Evolutionary conservation across 192 early-diverging fungal species (phyloP), one percentile per base, ranked within the genome.

Genomic region (Linnemannia hyalina): DNA sequence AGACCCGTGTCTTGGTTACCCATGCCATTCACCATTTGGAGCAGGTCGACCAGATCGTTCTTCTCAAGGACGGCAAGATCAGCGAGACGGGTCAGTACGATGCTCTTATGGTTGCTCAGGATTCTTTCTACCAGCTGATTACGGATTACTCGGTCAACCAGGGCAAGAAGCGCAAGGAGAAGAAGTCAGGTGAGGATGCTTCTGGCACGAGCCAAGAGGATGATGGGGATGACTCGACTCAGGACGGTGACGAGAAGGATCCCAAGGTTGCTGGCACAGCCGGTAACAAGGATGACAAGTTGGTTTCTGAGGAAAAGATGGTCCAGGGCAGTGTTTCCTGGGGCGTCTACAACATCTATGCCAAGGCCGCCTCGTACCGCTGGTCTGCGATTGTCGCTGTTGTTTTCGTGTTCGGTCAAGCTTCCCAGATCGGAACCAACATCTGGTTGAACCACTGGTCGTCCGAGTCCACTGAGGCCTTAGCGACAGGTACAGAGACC

Each of bases 231-330:
- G 87, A 88, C 84, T 32, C 91, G 82, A 36, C 92, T 89, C 20
- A 92, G 87, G 73, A 79, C 92, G 65, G 89, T 72, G 36, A 88
- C 88, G 47, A 46, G 87, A 46, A 83, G 15, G 82, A 88, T 13
- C 74, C 57, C 35, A 42, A 84, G 55, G 47, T 74, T 76, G 29
- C 26, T 65, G 60, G 7, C 2, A 69, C 76, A 40, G 23, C 32
- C 22, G 23, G 52, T 36, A 81, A 83, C 44, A 78, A 73, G 47
- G 82, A 80, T 23, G 88, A 81, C 6, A 90, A 88, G 32, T 82
- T 99, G 29, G 97, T 97, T 80, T 89, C 91, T 1, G 92, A 94
- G 13, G 98, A 99, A 88, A 93, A 95, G 73, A 94, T 92, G 78
- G 94, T 93, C 6, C 90, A 94, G 74, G 98, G 98, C 44, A 92